Percentiles rank a stretch among this genome's conserved stretches.
These are phyloP conservation scores for Colletotrichum musicola DNA, from an alignment of 2,329 filamentous ascomycete genomes.

Conservation along the genomic window DNA sequence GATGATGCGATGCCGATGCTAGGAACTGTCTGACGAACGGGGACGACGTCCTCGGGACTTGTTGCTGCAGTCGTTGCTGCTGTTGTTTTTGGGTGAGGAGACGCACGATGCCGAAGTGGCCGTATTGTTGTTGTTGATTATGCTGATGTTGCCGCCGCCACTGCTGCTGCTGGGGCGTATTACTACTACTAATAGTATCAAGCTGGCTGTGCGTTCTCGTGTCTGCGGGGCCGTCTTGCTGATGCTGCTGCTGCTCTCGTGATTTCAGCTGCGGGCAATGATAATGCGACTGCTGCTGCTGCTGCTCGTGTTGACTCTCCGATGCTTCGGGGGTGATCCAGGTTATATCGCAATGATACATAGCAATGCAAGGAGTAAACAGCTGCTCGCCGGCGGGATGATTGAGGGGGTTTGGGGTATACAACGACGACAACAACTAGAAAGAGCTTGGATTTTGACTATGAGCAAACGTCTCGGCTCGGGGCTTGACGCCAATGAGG, in stretches of 20 bases:
- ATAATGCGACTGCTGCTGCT: background rate
- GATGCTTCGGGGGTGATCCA: slow-evolving; percentile 30
- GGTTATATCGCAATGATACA: slow-evolving; percentile 39
- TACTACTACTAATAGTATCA: background rate
- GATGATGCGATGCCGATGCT: slow-evolving; percentile 24
- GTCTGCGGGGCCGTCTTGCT: background rate
- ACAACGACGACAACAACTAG: background rate
- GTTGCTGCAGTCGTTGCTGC: background rate
- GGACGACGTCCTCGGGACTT: background rate
- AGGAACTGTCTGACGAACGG: slow-evolving; percentile 26
- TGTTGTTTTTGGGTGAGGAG: slow-evolving; percentile 1
- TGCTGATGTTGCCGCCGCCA: background rate
- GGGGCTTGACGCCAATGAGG: slow-evolving; percentile 41
- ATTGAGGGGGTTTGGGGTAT: slow-evolving; percentile 8
- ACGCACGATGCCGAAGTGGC: slow-evolving; percentile 23
- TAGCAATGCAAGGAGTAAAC: slow-evolving; percentile 23
- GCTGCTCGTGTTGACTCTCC: slow-evolving; percentile 23
- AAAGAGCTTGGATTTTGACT: background rate
- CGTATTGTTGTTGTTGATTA: background rate
- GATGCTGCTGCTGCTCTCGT: slow-evolving; percentile 1
- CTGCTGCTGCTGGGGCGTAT: slow-evolving; percentile 13
- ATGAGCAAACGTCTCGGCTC: slow-evolving; percentile 11
- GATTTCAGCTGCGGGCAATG: background rate
- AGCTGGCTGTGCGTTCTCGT: slow-evolving; percentile 33
- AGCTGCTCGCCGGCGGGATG: background rate